These are phyloP conservation scores for Chimonanthus salicifolius DNA, from an alignment of 164 flowering plant genomes.

Conservation along the genomic window DNA sequence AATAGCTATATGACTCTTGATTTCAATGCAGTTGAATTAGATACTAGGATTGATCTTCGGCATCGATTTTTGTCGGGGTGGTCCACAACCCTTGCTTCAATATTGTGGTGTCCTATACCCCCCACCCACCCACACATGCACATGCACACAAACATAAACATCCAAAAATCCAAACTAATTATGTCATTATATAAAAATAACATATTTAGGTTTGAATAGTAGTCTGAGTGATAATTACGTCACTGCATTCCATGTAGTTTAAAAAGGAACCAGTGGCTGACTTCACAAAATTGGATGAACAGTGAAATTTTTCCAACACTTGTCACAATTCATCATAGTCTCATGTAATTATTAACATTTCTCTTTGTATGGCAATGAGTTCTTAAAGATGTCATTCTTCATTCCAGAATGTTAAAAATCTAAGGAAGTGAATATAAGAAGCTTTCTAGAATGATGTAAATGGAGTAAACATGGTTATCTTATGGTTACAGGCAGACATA, in stretches of 20 bases:
- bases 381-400: not conserved
- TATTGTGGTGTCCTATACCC: too few species aligned
- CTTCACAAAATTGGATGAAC: not conserved
- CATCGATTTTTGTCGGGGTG: too few species aligned
- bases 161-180: too few species aligned
- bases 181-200: too few species aligned
- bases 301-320: not conserved
- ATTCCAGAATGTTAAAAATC: not conserved
- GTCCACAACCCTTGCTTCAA: too few species aligned
- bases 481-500: not conserved
- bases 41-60: too few species aligned
- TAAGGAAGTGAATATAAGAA: not conserved
- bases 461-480: not conserved
- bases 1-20: too few species aligned
- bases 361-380: not conserved
- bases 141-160: too few species aligned
- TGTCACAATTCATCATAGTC: not conserved
- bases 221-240: not conserved
- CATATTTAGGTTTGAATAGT: not conserved
- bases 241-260: too few species aligned
- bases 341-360: not conserved
- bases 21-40: too few species aligned
- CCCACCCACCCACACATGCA: too few species aligned
- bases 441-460: not conserved
- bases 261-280: not conserved